phyloP scores from a whole-genome alignment of 2,329 filamentous ascomycete genomes.

The Berkeleyomyces basicola region DNA sequence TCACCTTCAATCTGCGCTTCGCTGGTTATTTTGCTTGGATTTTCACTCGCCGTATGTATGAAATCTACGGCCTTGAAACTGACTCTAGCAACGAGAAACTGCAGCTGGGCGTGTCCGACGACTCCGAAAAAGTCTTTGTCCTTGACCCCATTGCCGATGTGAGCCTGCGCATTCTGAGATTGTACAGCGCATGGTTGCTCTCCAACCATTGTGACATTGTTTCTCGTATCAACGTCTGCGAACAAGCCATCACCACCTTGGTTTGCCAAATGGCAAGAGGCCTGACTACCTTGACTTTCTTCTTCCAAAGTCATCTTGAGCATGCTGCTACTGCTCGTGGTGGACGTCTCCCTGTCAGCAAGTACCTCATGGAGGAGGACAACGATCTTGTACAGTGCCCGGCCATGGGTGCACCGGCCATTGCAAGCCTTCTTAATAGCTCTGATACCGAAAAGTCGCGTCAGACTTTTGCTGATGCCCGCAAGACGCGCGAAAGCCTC shows the following conservation, averaged over 20 bases:
- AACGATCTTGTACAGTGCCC: slow-evolving; percentile 9
- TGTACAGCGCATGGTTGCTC: slow-evolving; percentile 15
- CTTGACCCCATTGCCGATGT: slow-evolving; percentile 7
- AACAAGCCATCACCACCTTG: slow-evolving; percentile 4
- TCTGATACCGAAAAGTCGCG: slow-evolving; percentile 1
- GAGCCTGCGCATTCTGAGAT: slow-evolving; percentile 12
- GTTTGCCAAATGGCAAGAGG: slow-evolving; percentile 13
- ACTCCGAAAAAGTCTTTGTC: background rate
- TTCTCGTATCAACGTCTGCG: background rate
- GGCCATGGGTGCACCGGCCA: slow-evolving; percentile 8
- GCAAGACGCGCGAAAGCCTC: slow-evolving; percentile 1
- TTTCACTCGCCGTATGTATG: slow-evolving; percentile 9
- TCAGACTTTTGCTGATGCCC: background rate
- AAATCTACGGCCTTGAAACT: slow-evolving; percentile 1
- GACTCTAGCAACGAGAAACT: slow-evolving; percentile 3
- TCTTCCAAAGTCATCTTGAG: slow-evolving; percentile 10
- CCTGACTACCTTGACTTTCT: slow-evolving; percentile 10
- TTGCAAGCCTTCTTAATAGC: background rate
- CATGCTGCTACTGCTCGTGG: background rate
- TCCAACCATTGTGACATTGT: slow-evolving; percentile 7
- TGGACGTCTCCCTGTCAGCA: slow-evolving; percentile 6
- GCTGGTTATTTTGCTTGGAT: slow-evolving; percentile 8
- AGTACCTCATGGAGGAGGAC: slow-evolving; percentile 14
- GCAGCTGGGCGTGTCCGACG: slow-evolving; percentile 25
- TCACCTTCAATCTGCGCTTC: slow-evolving; percentile 9